Conservation (phyloP, 1,139 yeast species). For the Debaryomyces udenii region DNA sequence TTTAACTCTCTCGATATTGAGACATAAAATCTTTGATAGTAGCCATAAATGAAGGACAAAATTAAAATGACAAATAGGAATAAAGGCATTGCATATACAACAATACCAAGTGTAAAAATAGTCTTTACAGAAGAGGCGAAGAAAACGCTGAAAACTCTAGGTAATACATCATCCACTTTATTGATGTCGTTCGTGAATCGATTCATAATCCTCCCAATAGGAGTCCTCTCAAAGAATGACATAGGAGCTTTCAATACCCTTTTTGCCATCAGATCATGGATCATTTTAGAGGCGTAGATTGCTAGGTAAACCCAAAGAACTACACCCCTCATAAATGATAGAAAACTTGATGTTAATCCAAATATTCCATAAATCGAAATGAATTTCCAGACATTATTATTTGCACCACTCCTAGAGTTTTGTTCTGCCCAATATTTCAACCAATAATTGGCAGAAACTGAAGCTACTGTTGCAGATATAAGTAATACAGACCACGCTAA, state of each 20-base stretch:
- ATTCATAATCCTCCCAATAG: constrained; percentile 44
- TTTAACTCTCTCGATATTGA: constrained; percentile 43
- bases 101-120: constrained; percentile 34
- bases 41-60: constrained; percentile 33
- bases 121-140: constrained; percentile 47
- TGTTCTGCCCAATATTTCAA: constrained; percentile 43
- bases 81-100: constrained; percentile 29
- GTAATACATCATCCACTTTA: constrained; percentile 25
- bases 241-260: constrained; percentile 45
- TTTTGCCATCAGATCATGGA: constrained; percentile 43
- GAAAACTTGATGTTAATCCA: constrained; percentile 26
- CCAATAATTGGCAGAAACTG: constrained; percentile 34
- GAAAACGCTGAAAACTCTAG: constrained; percentile 29
- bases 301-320: constrained; percentile 39
- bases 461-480: constrained; percentile 23
- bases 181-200: constrained; percentile 44
- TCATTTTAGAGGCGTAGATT: constrained; percentile 34
- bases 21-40: constrained; percentile 31
- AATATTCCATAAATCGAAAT: constrained; percentile 29
- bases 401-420: constrained; percentile 29
- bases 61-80: constrained; percentile 26
- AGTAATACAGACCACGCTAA: constrained; percentile 29
- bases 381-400: constrained; percentile 19
- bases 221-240: constrained; percentile 49
- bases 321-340: constrained; percentile 30